Evolutionary conservation across 192 early-diverging fungal species (phyloP).

Genomic region (Coemansia sp.): DNA sequence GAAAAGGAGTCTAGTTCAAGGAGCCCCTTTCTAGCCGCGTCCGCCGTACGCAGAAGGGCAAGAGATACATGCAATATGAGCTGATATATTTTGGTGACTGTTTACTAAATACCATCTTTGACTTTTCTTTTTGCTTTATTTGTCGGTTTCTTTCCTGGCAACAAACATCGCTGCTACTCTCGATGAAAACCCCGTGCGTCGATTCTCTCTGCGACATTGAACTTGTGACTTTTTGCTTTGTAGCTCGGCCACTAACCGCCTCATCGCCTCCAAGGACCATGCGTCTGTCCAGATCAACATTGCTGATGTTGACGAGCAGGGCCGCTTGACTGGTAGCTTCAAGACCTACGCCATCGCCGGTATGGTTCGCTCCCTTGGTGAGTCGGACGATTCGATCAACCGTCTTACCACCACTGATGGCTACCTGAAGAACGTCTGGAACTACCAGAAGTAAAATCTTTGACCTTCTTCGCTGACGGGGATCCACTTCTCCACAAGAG

Average conservation of each 20-base stretch:
- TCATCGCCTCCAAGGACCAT: conserved; percentile 99
- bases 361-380: conserved; percentile 83
- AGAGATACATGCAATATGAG: background rate
- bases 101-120: background rate
- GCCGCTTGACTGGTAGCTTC: conserved; percentile 70
- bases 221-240: background rate
- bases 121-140: background rate
- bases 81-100: background rate
- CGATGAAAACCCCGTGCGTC: background rate
- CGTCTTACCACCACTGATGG: conserved; percentile 80
- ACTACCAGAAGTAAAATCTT: conserved; percentile 64
- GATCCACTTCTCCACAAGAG: background rate
- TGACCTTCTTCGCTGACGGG: background rate
- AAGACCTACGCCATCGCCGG: conserved; percentile 89
- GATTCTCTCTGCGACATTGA: background rate
- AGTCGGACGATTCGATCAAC: conserved; percentile 97
- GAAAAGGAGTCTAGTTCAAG: background rate
- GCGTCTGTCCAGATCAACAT: conserved; percentile 98
- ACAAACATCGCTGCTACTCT: background rate
- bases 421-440: conserved; percentile 77
- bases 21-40: background rate
- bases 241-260: conserved; percentile 95
- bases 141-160: background rate
- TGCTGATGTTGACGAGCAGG: conserved; percentile 86
- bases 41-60: too few relatives aligned